These are phyloP conservation scores for Podospora anserina DNA, from an alignment of 495 filamentous ascomycete genomes.

Conservation along the genomic window DNA sequence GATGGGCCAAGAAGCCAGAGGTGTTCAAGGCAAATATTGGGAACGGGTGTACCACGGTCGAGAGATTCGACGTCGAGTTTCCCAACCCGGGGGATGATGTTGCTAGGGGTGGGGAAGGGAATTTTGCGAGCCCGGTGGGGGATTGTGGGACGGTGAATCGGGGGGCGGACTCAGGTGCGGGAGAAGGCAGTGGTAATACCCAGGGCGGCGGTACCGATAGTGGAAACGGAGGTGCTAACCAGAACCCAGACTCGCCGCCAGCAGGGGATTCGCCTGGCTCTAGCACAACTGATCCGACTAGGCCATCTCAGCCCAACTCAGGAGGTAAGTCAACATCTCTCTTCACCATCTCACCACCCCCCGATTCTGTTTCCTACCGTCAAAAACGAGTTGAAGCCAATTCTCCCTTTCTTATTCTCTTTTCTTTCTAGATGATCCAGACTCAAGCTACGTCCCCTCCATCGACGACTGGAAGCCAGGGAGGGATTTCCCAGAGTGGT, in stretches of 20 bases:
- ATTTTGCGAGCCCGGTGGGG: not conserved
- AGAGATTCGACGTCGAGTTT: constrained; percentile 51
- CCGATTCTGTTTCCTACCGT: not conserved
- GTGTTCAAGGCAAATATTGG: constrained; percentile 50
- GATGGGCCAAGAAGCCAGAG: constrained; percentile 36
- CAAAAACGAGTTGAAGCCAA: not conserved
- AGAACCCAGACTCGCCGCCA: not conserved
- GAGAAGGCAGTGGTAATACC: too few species aligned
- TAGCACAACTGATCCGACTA: not conserved
- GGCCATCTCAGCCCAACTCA: not conserved
- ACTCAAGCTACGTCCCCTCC: not conserved
- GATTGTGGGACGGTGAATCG: not conserved
- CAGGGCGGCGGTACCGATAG: not conserved
- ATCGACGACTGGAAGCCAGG: not conserved
- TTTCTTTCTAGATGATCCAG: not conserved
- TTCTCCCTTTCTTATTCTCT: not conserved
- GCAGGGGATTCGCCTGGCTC: not conserved
- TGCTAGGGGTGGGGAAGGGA: not conserved
- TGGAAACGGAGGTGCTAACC: too few species aligned
- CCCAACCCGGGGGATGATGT: constrained; percentile 62
- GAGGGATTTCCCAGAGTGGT: not conserved
- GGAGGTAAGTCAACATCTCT: not conserved
- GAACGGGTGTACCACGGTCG: constrained; percentile 42
- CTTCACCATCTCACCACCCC: not conserved
- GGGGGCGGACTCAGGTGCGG: too few species aligned